Evolutionary conservation across 768 basidiomycete species (phyloP).

Genomic region (Amyloporia xantha): DNA sequence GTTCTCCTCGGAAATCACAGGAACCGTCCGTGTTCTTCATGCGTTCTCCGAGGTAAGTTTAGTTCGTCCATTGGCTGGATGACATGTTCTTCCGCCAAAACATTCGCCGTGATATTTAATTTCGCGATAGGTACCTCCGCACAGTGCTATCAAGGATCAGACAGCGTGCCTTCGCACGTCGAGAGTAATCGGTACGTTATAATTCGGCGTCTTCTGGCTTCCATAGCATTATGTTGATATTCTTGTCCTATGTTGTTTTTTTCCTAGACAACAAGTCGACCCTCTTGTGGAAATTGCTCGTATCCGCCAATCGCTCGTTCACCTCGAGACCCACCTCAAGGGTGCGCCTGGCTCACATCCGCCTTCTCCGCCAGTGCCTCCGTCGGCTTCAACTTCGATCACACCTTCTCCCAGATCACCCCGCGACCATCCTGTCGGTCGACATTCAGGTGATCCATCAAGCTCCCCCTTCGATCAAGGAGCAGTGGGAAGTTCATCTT

Average conservation of each 20-base stretch:
- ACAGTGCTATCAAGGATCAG: slow-evolving; percentile 73
- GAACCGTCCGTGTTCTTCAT: slow-evolving; percentile 84
- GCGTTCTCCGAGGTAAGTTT: slow-evolving; percentile 67
- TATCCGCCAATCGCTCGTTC: slow-evolving; percentile 60
- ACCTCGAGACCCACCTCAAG: slow-evolving; percentile 55
- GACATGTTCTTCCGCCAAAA: too few species aligned
- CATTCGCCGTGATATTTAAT: too few species aligned
- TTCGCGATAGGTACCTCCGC: slow-evolving; percentile 73
- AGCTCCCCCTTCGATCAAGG: slow-evolving; percentile 13
- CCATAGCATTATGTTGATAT: not conserved
- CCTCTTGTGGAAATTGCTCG: slow-evolving; percentile 61
- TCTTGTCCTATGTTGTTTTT: slow-evolving; percentile 30
- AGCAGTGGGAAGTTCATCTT: not conserved
- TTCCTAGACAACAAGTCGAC: slow-evolving; percentile 37
- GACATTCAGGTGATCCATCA: slow-evolving; percentile 18
- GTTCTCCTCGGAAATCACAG: slow-evolving; percentile 31
- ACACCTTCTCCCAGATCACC: slow-evolving; percentile 8
- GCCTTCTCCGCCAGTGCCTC: slow-evolving; percentile 2
- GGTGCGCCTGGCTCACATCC: slow-evolving; percentile 18
- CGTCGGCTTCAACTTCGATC: not conserved
- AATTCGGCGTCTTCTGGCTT: too few species aligned
- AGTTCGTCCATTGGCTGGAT: not conserved
- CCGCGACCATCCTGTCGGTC: slow-evolving; percentile 11
- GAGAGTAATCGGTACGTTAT: not conserved
- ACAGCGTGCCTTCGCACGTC: slow-evolving; percentile 26